Evolutionary conservation across 352 stramenopile genomes (phyloP).

Genomic region (Globisporangium okanoganense): DNA sequence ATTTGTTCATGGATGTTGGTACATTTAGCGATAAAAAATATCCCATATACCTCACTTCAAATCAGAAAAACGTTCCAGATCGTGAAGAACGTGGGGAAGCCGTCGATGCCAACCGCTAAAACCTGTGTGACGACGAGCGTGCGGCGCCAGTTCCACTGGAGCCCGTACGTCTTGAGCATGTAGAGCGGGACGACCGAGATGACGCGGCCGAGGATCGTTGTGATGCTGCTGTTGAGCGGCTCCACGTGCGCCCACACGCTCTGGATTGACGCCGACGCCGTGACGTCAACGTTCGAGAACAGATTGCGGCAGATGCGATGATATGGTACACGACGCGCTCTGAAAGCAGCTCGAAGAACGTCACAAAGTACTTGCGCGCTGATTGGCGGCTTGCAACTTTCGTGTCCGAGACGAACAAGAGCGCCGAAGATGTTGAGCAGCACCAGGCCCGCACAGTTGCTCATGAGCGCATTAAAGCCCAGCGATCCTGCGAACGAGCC

Average conservation of each 20-base stretch:
- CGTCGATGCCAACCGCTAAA: conserved; percentile 15
- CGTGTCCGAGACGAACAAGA: conserved; percentile 18
- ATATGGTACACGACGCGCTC: conserved; percentile 20
- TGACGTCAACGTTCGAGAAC: conserved; percentile 16
- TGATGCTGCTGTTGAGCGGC: conserved; percentile 15
- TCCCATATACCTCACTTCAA: too few species aligned
- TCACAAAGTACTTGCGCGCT: conserved; percentile 6
- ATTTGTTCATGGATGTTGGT: too few species aligned
- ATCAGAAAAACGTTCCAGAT: conserved; percentile 22
- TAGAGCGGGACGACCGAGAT: conserved; percentile 14
- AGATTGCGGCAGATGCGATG: conserved; percentile 18
- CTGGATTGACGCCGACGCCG: conserved; percentile 9
- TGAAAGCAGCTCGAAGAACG: conserved; percentile 14
- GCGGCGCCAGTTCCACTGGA: conserved; percentile 19
- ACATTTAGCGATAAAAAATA: too few species aligned
- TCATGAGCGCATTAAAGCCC: conserved; percentile 16
- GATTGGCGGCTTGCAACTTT: conserved; percentile 6
- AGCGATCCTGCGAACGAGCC: conserved; percentile 21
- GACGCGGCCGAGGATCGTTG: conserved; percentile 11
- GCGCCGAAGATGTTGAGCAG: conserved; percentile 15
- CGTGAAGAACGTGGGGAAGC: conserved; percentile 16
- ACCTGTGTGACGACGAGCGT: conserved; percentile 18
- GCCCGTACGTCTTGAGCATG: conserved; percentile 19
- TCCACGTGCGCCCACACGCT: conserved; percentile 16
- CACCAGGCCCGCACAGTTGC: conserved; percentile 9